These are phyloP conservation scores for Oryza brachyantha DNA, from an alignment of 176 grass and related monocot species.

Conservation along the genomic window DNA sequence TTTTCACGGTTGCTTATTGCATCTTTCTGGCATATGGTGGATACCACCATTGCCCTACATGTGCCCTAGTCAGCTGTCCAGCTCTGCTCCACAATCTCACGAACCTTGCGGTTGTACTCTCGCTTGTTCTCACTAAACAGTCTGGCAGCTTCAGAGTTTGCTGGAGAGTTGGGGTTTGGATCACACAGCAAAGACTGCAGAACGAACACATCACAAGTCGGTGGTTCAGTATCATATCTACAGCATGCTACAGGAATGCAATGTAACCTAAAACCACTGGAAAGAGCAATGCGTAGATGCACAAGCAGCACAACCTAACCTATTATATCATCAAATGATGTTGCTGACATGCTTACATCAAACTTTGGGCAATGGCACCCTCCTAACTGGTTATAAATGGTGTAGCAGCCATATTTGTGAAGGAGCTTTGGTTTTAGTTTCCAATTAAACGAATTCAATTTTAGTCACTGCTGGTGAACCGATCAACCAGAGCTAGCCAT, in stretches of 20 bases:
- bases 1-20: constrained; percentile 39
- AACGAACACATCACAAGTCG: neutral
- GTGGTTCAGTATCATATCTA: neutral
- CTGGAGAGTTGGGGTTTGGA: constrained; percentile 92
- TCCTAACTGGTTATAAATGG: neutral
- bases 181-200: constrained; percentile 92
- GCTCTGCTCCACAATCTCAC: constrained; percentile 93
- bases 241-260: neutral
- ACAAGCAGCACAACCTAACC: neutral
- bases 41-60: neutral
- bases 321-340: neutral
- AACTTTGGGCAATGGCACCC: neutral
- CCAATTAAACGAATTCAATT: constrained; percentile 9
- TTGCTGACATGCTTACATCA: neutral
- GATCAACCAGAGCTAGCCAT: neutral
- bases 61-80: constrained; percentile 82
- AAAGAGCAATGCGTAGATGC: neutral
- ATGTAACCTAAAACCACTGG: neutral
- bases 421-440: neutral
- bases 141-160: constrained; percentile 90
- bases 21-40: constrained; percentile 13
- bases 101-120: constrained; percentile 92
- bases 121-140: constrained; percentile 96
- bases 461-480: neutral
- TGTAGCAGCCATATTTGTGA: neutral